Conservation (phyloP, 2,329 filamentous ascomycete genomes). For the Paracorniculantispora psalliotae region DNA sequence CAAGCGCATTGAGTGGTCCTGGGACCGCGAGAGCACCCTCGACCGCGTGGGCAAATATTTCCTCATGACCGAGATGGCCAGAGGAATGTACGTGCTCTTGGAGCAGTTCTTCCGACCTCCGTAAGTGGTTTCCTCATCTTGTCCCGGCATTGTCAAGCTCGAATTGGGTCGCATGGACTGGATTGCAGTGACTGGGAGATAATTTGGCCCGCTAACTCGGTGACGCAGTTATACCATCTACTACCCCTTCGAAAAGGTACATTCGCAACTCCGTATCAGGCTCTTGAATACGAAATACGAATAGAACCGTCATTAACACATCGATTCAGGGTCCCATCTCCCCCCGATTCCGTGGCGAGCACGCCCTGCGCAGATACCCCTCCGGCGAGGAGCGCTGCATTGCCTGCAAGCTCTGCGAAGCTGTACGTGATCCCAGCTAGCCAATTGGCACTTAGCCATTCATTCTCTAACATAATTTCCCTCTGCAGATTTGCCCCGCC, state of each 20-base stretch:
- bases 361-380: constrained; percentile 92
- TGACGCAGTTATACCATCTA: constrained; percentile 85
- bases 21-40: constrained; percentile 69
- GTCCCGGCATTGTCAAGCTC: not conserved
- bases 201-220: constrained; percentile 7
- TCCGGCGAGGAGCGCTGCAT: constrained; percentile 98
- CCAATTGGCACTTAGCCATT: not conserved
- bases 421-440: constrained; percentile 40
- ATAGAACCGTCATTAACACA: not conserved
- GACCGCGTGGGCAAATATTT: constrained; percentile 92
- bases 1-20: constrained; percentile 71
- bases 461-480: not conserved
- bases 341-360: constrained; percentile 95
- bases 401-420: constrained; percentile 99
- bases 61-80: constrained; percentile 88
- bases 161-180: not conserved
- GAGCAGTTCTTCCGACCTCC: constrained; percentile 98
- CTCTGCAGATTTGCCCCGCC: constrained; percentile 74
- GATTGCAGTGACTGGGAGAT: not conserved
- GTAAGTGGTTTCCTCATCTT: constrained; percentile 53
- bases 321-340: constrained; percentile 74
- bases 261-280: constrained; percentile 5
- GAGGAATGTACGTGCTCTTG: constrained; percentile 95
- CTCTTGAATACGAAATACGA: not conserved
- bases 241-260: constrained; percentile 94